A percentile compares a stretch with the other conserved stretches of the same genome.
phyloP scores from a whole-genome alignment of 495 filamentous ascomycete genomes.

The Penicillium desertorum region DNA sequence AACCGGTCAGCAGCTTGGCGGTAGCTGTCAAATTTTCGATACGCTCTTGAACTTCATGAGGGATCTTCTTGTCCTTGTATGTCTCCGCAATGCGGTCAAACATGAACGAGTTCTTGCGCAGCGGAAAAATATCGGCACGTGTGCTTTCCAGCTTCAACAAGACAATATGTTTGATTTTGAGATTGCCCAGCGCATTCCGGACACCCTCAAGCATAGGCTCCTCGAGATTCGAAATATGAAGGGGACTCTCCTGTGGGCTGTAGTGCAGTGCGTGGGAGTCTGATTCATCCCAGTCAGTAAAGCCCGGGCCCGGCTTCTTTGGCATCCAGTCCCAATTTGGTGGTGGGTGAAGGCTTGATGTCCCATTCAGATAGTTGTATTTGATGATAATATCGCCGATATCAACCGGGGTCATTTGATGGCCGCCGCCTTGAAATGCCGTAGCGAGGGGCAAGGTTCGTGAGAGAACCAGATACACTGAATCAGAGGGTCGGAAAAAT shows the following conservation, averaged over 20 bases:
- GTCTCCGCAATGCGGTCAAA: constrained; percentile 43
- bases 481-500: too few species aligned
- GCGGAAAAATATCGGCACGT: constrained; percentile 49
- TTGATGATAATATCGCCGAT: constrained; percentile 12
- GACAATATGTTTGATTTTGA: constrained; percentile 50
- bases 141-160: constrained; percentile 52
- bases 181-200: constrained; percentile 31
- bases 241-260: constrained; percentile 36
- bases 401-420: too few species aligned
- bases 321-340: constrained; percentile 35
- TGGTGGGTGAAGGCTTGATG: constrained; percentile 23
- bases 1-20: constrained; percentile 44
- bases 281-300: constrained; percentile 33
- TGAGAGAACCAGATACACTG: too few species aligned
- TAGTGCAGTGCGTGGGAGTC: constrained; percentile 34
- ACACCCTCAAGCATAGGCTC: constrained; percentile 38
- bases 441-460: too few species aligned
- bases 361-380: too few species aligned
- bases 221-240: constrained; percentile 49
- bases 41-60: constrained; percentile 27
- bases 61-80: constrained; percentile 29
- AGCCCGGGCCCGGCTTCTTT: constrained; percentile 25
- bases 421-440: too few species aligned
- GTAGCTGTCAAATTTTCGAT: constrained; percentile 44
- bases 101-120: constrained; percentile 43